Percentiles rank a stretch among this genome's conserved stretches.
phyloP scores from a whole-genome alignment of 139 green algal species.

The Limnomonas spitsbergensis region DNA sequence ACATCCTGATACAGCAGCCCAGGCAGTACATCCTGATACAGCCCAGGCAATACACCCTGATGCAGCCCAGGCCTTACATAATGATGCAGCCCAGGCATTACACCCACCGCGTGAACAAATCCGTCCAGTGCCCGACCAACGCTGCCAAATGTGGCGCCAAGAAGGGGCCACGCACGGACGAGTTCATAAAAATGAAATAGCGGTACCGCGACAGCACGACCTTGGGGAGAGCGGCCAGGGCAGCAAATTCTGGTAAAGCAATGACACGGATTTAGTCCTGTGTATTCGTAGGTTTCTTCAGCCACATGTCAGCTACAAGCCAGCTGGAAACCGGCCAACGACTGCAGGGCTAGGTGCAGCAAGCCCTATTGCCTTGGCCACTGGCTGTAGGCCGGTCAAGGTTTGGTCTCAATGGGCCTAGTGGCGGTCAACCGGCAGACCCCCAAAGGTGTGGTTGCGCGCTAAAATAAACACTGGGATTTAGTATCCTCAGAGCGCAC shows the following conservation, averaged over 20 bases:
- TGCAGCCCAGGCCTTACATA: too few species aligned
- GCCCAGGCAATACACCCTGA: too few species aligned
- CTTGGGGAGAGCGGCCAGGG: neutral
- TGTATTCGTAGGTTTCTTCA: too few species aligned
- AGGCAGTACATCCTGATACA: too few species aligned
- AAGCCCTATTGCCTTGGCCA: neutral
- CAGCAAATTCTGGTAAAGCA: neutral
- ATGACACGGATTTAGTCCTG: too few species aligned
- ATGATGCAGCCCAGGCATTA: too few species aligned
- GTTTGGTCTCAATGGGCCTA: too few species aligned
- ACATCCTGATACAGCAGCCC: too few species aligned
- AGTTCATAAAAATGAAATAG: slow-evolving; percentile 78
- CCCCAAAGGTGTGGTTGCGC: too few species aligned
- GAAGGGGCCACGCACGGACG: slow-evolving; percentile 64
- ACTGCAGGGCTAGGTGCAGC: neutral
- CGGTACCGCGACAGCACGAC: slow-evolving; percentile 20
- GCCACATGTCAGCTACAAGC: neutral
- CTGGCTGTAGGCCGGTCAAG: neutral
- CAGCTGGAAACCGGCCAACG: neutral
- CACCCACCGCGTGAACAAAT: slow-evolving; percentile 46
- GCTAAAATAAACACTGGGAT: too few species aligned
- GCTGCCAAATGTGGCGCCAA: slow-evolving; percentile 53
- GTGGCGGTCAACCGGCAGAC: too few species aligned
- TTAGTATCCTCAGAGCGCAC: neutral
- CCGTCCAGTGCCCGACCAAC: slow-evolving; percentile 54